Evolutionary conservation across 768 basidiomycete genomes (phyloP).

Genomic region (Boletus fagicola): DNA sequence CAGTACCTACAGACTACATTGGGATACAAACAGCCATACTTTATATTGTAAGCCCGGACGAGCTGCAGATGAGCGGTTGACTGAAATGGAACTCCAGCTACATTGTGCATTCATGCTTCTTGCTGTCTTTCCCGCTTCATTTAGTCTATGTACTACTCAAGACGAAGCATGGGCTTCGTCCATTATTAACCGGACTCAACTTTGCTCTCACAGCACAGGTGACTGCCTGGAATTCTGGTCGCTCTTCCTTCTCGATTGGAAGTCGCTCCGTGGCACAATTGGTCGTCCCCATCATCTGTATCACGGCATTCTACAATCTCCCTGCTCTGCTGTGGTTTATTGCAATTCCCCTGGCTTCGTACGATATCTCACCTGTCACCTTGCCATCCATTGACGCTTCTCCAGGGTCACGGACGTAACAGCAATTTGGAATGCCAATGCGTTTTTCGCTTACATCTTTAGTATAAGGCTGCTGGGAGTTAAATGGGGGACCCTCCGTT

Average conservation of each 20-base stretch:
- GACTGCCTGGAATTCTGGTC: constrained; percentile 6
- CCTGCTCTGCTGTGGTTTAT: constrained; percentile 77
- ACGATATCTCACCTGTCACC: constrained; percentile 29
- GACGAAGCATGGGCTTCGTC: constrained; percentile 45
- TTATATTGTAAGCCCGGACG: constrained; percentile 67
- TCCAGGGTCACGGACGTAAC: constrained; percentile 80
- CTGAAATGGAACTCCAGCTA: constrained; percentile 49
- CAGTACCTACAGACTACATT: constrained; percentile 80
- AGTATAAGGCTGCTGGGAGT: constrained; percentile 67
- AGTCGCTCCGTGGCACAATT: constrained; percentile 34
- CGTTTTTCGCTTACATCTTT: constrained; percentile 89
- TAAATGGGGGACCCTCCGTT: constrained; percentile 59
- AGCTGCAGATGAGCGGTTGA: background rate
- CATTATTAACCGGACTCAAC: constrained; percentile 52
- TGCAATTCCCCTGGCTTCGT: constrained; percentile 70
- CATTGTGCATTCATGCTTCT: constrained; percentile 80
- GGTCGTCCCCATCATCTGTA: constrained; percentile 27
- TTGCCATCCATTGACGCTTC: constrained; percentile 8
- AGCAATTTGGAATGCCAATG: constrained; percentile 85
- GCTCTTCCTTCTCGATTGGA: constrained; percentile 3
- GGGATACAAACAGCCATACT: constrained; percentile 83
- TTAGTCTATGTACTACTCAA: constrained; percentile 58
- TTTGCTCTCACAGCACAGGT: constrained; percentile 42
- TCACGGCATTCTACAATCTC: constrained; percentile 49
- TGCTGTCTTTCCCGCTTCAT: constrained; percentile 80